A percentile compares a stretch with the other conserved stretches of the same genome.
Conservation (phyloP, 495 filamentous ascomycete genomes). For the Daldinia concentrica region DNA sequence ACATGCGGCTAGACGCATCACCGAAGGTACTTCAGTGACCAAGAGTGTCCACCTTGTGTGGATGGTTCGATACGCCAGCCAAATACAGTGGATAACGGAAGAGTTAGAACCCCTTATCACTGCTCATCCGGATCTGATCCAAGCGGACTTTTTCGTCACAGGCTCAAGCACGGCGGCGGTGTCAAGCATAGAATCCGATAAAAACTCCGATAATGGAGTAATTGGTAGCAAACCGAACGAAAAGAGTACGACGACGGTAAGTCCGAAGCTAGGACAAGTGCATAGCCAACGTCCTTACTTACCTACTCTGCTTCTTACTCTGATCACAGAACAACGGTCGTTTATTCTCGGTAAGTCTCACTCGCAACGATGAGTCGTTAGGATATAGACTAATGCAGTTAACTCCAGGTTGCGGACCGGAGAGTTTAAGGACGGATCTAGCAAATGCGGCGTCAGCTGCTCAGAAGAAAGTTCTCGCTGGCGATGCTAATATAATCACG, state of each 20-base stretch:
- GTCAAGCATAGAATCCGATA: conserved; percentile 21
- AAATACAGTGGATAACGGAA: conserved; percentile 37
- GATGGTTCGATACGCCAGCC: conserved; percentile 65
- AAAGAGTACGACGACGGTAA: conserved; percentile 13
- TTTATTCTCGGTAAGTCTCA: conserved; percentile 33
- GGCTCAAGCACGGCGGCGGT: conserved; percentile 14
- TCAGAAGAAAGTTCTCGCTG: conserved; percentile 68
- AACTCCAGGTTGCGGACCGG: conserved; percentile 68
- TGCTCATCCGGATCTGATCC: conserved; percentile 30
- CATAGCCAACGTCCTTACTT: conserved; percentile 28
- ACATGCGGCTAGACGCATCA: conserved; percentile 75
- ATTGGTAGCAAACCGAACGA: conserved; percentile 17
- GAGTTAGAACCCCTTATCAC: conserved; percentile 24
- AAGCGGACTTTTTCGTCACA: conserved; percentile 32
- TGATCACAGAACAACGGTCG: conserved; percentile 20
- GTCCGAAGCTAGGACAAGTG: conserved; percentile 29
- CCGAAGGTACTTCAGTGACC: conserved; percentile 73
- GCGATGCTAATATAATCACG: conserved; percentile 71
- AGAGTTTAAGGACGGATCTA: conserved; percentile 73
- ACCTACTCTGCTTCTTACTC: conserved; percentile 18
- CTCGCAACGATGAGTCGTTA: not conserved
- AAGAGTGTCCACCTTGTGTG: conserved; percentile 76
- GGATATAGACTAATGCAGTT: not conserved
- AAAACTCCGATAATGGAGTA: conserved; percentile 17
- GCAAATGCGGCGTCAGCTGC: conserved; percentile 70